Evolutionary conservation across 163 green algal genomes (phyloP), one percentile per base, ranked within the genome.

Genomic region (Prototheca stagnorum): DNA sequence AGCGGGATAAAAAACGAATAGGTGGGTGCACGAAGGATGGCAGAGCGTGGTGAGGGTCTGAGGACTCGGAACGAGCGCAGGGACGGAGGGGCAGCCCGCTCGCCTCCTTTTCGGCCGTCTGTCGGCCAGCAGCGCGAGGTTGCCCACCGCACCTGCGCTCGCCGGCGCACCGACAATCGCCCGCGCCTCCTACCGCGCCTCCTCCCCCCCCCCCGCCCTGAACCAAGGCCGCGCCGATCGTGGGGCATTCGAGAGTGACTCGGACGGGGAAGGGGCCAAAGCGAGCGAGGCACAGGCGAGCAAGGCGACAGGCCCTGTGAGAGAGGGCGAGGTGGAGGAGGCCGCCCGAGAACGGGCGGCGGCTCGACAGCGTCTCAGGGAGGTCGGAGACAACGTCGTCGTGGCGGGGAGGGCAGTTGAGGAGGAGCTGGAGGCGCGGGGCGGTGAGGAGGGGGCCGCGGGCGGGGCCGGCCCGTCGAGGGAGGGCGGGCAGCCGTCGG

Each of bases 381-480:
- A n/a, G n/a, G n/a, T n/a, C n/a, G n/a, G n/a, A n/a, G n/a, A n/a
- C n/a, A n/a, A n/a, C n/a, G 33, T 39, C 33, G 11, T 39, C 33
- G 33, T 11, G 33, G 11, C 33, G 14, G 33, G 11, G 33, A 11
- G 33, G 11, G 11, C 33, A 39, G 11, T 11, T 11, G 11, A 39
- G 21, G 75, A 87, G 50, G 51, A 59, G 12, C 59, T 63, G 20
- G 64, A 83, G 44, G 79, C 73, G 4, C 75, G 77, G 4, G 67
- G 67, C 1, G 59, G 87, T 9, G 78, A 78, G 50, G 79, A 90
- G 53, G 20, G 3, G 17, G 56, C 75, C 79, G 4, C 70, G 79
- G 3, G 57, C 49, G 1, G 62, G 73, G 44, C 63, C 76, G 9
- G 69, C 72, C 0, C 33, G 53, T 14, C 60, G 65, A 43, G 62